A percentile compares a stretch with the other conserved stretches of the same genome.
Evolutionary conservation across 2,329 filamentous ascomycete genomes (phyloP).

Genomic region (Sarocladiaceae sp.): DNA sequence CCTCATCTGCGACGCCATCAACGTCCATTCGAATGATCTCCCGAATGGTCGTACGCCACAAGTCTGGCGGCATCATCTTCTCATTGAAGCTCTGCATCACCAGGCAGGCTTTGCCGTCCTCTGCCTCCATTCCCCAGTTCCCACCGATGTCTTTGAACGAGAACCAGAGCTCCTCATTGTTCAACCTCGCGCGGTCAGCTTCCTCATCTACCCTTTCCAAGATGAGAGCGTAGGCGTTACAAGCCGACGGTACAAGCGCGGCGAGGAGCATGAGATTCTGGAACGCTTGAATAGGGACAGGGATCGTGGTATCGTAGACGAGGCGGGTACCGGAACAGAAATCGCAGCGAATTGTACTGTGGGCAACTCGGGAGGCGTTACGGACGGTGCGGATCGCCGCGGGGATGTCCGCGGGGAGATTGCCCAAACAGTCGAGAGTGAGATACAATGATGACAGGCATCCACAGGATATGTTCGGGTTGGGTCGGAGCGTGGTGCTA

Average conservation of each 20-base stretch:
- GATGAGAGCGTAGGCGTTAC: constrained; percentile 53
- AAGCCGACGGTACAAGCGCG: constrained; percentile 53
- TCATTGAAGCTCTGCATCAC: constrained; percentile 31
- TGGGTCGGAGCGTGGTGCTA: not conserved
- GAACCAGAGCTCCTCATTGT: constrained; percentile 37
- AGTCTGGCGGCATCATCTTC: constrained; percentile 42
- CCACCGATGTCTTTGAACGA: constrained; percentile 44
- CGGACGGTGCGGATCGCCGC: constrained; percentile 45
- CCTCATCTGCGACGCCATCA: constrained; percentile 40
- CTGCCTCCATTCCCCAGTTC: constrained; percentile 35
- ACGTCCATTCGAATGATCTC: constrained; percentile 53
- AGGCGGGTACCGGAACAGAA: constrained; percentile 38
- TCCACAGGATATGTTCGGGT: constrained; percentile 33
- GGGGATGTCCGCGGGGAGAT: constrained; percentile 39
- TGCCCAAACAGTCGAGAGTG: constrained; percentile 45
- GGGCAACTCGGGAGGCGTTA: constrained; percentile 41
- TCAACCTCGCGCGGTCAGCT: constrained; percentile 35
- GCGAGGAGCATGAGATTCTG: constrained; percentile 58
- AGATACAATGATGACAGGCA: constrained; percentile 48
- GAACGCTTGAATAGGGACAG: constrained; percentile 43
- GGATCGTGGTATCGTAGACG: constrained; percentile 26
- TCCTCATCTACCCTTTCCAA: constrained; percentile 52
- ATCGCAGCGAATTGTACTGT: constrained; percentile 47
- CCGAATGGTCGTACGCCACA: constrained; percentile 51
- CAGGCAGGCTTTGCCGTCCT: constrained; percentile 21